Evolutionary conservation across 1,284 basidiomycete genomes (phyloP).

Genomic region (Sparassis latifolia): DNA sequence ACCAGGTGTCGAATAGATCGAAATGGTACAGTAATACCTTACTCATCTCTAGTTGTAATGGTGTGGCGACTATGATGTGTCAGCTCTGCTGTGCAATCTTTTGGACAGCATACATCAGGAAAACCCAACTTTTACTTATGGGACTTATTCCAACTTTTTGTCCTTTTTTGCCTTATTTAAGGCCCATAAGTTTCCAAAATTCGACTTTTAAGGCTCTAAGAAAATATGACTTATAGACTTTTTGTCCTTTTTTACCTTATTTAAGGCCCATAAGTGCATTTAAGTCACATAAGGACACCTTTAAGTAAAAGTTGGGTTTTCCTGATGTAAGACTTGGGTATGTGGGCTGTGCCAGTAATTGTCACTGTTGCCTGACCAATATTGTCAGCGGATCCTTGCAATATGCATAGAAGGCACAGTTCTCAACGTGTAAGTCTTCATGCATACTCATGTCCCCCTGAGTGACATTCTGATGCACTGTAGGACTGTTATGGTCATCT

Average conservation of each 20-base stretch:
- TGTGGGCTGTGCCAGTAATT: neutral
- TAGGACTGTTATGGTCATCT: neutral
- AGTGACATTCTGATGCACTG: neutral
- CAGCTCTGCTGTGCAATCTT: neutral
- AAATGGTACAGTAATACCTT: neutral
- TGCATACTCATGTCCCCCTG: neutral
- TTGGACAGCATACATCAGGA: too few species aligned
- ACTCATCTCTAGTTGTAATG: neutral
- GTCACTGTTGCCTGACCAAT: neutral
- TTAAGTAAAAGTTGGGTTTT: too few species aligned
- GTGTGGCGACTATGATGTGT: conserved; percentile 1
- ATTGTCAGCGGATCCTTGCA: neutral
- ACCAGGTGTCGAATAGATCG: too few species aligned
- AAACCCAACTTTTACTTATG: too few species aligned
- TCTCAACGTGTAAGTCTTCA: neutral
- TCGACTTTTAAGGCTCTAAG: too few species aligned
- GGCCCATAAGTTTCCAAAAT: too few species aligned
- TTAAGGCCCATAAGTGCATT: too few species aligned
- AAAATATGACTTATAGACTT: too few species aligned
- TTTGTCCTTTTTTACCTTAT: too few species aligned
- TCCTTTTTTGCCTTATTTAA: too few species aligned
- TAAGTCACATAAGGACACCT: too few species aligned
- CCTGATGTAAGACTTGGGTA: neutral
- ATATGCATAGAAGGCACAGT: conserved; percentile 3
- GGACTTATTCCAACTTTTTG: too few species aligned